phyloP scores from a whole-genome alignment of 352 stramenopile genomes.

The Globisporangium viniferum region DNA sequence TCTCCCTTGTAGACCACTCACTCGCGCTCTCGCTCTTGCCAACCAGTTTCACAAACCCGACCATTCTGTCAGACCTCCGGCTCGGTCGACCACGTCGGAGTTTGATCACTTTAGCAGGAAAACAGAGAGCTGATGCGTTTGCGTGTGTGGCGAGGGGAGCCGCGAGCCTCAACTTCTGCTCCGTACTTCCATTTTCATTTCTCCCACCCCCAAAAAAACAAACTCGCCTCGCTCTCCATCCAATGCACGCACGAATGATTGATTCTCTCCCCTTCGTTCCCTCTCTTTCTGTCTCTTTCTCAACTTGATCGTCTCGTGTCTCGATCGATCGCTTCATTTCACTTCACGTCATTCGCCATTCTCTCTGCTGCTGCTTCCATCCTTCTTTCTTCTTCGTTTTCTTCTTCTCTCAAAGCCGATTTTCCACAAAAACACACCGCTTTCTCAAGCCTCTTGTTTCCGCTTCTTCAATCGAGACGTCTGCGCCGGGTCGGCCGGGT shows the following conservation, averaged over 20 bases:
- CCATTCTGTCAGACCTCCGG: neutral
- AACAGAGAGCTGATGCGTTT: neutral
- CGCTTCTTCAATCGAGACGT: constrained; percentile 67
- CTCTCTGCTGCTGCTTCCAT: constrained; percentile 18
- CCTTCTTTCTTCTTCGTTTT: neutral
- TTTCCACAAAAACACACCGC: neutral
- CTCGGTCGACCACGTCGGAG: neutral
- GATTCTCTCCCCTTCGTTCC: constrained; percentile 15
- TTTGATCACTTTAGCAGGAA: neutral
- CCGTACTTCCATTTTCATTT: constrained; percentile 10
- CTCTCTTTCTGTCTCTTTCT: constrained; percentile 18
- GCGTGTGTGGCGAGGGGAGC: neutral
- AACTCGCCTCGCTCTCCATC: constrained; percentile 2
- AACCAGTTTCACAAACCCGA: neutral
- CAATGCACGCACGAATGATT: constrained; percentile 14
- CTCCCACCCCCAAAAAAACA: constrained; percentile 11
- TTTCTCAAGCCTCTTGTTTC: constrained; percentile 60
- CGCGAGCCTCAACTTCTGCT: constrained; percentile 6
- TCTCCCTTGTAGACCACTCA: neutral
- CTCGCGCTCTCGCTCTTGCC: neutral
- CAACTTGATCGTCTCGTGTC: constrained; percentile 9
- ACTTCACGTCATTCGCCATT: constrained; percentile 7
- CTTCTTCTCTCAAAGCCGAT: neutral
- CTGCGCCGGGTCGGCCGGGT: constrained; percentile 32
- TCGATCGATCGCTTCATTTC: neutral